These are phyloP conservation scores for Coemansia sp. DNA, from an alignment of 192 early-diverging fungal species.

Conservation along the genomic window DNA sequence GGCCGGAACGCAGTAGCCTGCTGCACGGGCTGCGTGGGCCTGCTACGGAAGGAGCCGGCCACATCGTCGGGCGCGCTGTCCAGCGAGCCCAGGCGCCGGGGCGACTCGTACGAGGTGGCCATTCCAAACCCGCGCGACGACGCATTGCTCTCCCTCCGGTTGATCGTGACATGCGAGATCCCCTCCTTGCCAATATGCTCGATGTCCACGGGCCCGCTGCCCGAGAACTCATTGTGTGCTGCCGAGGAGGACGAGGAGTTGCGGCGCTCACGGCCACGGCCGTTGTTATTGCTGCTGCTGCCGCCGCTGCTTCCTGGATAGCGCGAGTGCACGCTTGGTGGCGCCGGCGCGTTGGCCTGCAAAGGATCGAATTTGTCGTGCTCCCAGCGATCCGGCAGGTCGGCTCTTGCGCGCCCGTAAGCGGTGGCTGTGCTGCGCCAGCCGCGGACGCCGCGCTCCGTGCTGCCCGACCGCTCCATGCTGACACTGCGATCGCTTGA, in stretches of 20 bases:
- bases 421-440: slow-evolving; percentile 26
- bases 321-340: neutral
- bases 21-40: slow-evolving; percentile 3
- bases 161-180: slow-evolving; percentile 49
- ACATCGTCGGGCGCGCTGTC: slow-evolving; percentile 3
- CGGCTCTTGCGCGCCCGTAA: slow-evolving; percentile 17
- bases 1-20: slow-evolving; percentile 1
- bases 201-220: slow-evolving; percentile 13
- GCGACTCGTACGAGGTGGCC: slow-evolving; percentile 28
- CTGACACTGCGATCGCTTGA: slow-evolving; percentile 46
- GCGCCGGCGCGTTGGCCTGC: neutral
- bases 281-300: neutral
- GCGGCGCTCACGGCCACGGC: slow-evolving; percentile 18
- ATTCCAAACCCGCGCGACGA: slow-evolving; percentile 19
- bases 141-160: slow-evolving; percentile 43
- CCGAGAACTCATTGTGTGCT: neutral
- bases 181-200: slow-evolving; percentile 51
- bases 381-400: slow-evolving; percentile 42
- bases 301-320: neutral
- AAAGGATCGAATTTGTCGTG: slow-evolving; percentile 39
- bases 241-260: slow-evolving; percentile 14
- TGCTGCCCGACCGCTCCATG: slow-evolving; percentile 37
- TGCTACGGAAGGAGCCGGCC: slow-evolving; percentile 3
- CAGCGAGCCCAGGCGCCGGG: slow-evolving; percentile 15
- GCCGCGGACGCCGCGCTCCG: slow-evolving; percentile 21